Percentiles rank a stretch among this genome's conserved stretches.
These are phyloP conservation scores for Heracleum sosnowskyi DNA, from an alignment of 129 eudicot species.

Conservation along the genomic window DNA sequence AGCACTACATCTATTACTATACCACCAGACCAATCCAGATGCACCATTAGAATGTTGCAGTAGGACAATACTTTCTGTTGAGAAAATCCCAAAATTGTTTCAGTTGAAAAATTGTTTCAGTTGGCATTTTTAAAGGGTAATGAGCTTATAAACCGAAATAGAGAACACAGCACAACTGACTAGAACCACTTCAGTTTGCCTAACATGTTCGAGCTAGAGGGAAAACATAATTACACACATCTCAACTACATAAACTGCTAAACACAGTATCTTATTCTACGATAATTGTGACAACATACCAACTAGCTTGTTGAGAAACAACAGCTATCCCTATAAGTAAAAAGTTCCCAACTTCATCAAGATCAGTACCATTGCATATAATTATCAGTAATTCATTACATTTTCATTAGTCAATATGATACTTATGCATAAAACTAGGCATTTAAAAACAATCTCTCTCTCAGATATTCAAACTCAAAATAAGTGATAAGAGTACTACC, in stretches of 20 bases:
- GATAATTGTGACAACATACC: background rate
- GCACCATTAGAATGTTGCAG: slow-evolving; percentile 15
- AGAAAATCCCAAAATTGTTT: background rate
- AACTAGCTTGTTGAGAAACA: background rate
- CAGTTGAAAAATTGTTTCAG: background rate
- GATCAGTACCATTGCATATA: background rate
- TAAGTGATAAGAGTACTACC: too few species aligned
- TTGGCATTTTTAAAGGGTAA: too few species aligned
- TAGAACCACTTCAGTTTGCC: background rate
- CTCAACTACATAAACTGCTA: background rate
- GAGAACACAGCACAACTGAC: background rate
- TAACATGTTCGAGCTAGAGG: background rate
- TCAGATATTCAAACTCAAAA: too few species aligned
- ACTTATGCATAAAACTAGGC: background rate
- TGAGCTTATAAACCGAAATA: background rate
- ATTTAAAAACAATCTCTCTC: background rate
- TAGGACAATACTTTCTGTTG: background rate
- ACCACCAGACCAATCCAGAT: slow-evolving; percentile 7
- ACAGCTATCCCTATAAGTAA: background rate
- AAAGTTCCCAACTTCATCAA: background rate
- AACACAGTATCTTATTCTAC: background rate
- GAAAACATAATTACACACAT: background rate
- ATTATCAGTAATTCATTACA: background rate
- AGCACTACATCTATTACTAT: slow-evolving; percentile 25
- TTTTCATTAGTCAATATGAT: background rate